A percentile compares a stretch with the other conserved stretches of the same genome.
phyloP scores from a whole-genome alignment of 495 filamentous ascomycete genomes.

The Neurospora cerealis region DNA sequence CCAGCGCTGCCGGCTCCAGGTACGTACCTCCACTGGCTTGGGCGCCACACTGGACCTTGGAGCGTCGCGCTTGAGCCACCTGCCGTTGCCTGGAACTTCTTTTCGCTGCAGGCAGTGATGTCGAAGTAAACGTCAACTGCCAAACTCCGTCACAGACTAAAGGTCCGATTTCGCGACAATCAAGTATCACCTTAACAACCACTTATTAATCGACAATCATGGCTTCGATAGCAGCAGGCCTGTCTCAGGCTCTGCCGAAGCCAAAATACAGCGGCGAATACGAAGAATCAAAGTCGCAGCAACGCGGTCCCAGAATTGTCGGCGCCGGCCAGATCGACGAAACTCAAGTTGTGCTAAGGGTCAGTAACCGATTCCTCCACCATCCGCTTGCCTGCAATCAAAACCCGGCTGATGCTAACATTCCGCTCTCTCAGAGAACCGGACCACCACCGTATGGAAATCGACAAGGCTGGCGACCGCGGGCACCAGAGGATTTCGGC shows the following conservation, averaged over 20 bases:
- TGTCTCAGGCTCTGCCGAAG: conserved; percentile 76
- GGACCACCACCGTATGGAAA: conserved; percentile 84
- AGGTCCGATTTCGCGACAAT: conserved; percentile 6
- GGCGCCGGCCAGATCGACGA: conserved; percentile 69
- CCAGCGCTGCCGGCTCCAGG: background rate
- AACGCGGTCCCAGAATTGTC: conserved; percentile 69
- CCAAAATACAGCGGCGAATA: conserved; percentile 82
- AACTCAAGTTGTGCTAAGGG: conserved; percentile 78
- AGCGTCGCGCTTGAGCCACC: background rate
- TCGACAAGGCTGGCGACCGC: conserved; percentile 78
- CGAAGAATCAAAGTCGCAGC: conserved; percentile 68
- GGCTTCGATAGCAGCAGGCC: conserved; percentile 62
- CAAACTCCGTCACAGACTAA: background rate
- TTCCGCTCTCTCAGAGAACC: conserved; percentile 42
- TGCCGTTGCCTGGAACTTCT: background rate
- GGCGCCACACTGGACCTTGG: background rate
- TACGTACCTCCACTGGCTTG: background rate
- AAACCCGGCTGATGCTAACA: conserved; percentile 8
- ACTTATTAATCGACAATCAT: conserved; percentile 30
- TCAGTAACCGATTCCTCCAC: conserved; percentile 22
- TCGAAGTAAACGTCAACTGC: background rate
- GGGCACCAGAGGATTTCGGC: conserved; percentile 79
- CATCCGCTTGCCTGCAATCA: background rate
- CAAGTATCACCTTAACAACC: background rate
- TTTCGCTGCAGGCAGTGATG: background rate